Percentiles rank a stretch among this genome's conserved stretches.
Conservation (phyloP, 108 stramenopile genomes). For the Nitzschia sp. region DNA sequence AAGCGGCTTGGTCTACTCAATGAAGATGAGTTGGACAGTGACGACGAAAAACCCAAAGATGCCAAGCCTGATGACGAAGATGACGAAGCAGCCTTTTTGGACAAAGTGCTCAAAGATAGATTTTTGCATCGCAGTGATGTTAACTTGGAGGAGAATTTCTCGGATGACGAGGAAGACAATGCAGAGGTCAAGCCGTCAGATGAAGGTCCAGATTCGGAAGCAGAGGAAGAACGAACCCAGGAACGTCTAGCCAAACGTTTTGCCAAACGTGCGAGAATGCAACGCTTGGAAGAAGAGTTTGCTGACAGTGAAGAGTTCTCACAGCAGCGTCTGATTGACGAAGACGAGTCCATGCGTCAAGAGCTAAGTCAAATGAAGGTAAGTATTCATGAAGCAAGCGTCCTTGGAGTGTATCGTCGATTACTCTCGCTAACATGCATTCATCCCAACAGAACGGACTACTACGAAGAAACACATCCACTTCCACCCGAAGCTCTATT, state of each 20-base stretch:
- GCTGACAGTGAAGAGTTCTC: slow-evolving; percentile 90
- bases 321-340: slow-evolving; percentile 77
- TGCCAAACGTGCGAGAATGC: slow-evolving; percentile 80
- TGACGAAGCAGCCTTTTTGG: slow-evolving; percentile 75
- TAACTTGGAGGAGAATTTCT: slow-evolving; percentile 71
- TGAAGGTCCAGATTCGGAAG: slow-evolving; percentile 37
- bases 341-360: slow-evolving; percentile 66
- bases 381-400: neutral
- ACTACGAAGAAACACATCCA: slow-evolving; percentile 34
- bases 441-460: slow-evolving; percentile 38
- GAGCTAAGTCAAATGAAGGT: slow-evolving; percentile 78
- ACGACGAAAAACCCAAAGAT: slow-evolving; percentile 52
- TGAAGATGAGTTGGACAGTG: slow-evolving; percentile 86
- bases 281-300: slow-evolving; percentile 79
- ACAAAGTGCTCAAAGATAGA: slow-evolving; percentile 82
- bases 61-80: slow-evolving; percentile 49
- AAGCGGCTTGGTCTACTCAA: slow-evolving; percentile 81
- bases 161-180: slow-evolving; percentile 67
- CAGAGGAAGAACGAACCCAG: slow-evolving; percentile 75
- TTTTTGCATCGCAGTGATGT: slow-evolving; percentile 65
- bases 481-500: slow-evolving; percentile 27
- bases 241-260: slow-evolving; percentile 81
- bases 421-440: neutral
- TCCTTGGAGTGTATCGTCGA: no score
- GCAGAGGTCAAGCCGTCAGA: slow-evolving; percentile 26